Base-by-base conservation (phyloP, 148 eudicot species). In the Chenopodium quinoa region DNA sequence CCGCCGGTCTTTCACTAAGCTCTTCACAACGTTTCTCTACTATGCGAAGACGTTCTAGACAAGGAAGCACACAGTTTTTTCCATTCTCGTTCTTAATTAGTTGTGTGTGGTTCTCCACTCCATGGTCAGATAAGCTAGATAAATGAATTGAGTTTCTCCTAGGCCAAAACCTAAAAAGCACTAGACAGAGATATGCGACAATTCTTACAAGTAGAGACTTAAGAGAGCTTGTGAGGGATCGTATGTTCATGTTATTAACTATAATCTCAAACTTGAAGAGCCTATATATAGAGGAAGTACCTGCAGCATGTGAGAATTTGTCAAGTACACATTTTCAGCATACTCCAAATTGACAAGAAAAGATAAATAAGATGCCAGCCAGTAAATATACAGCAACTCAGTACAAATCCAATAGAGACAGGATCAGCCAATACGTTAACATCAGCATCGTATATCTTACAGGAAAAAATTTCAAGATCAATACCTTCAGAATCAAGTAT, bases 11-110 rank as follows among this genome's bases (percentile, higher is more conserved):
- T 40, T 80, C 85, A 31, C 84, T 86, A 64, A 93, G 87, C 85
- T 91, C 93, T 85, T 93, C 92, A 62, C 85, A 79, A 78, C 86
- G 65, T 50, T 79, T 75, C 78, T 93, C 97, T 47, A 93, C 81
- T 80, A 83, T 89, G 52, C 91, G 88, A 66, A 93, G 88, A 77
- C 93, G 97, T 79, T 91, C 78, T 77, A 90, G 74, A 74, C 90
- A 93, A 44, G 92, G 89, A 82, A 78, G 81, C 16, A 85, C 68
- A 23, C 29, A 63, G 75, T 79, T 74, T 79, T 79, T 83, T 75
- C 27, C 76, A 12, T 78, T 66, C 50, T 81, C 83, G 64, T 82
- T 67, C 84, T 85, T 90, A 37, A 81, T 67, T 56, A 54, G 72
- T 16, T 88, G 4, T 78, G 75, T 58, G 64, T 65, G 80, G 77